These are phyloP conservation scores for Larix kaempferi DNA, from an alignment of 75 land plant species.

Conservation along the genomic window DNA sequence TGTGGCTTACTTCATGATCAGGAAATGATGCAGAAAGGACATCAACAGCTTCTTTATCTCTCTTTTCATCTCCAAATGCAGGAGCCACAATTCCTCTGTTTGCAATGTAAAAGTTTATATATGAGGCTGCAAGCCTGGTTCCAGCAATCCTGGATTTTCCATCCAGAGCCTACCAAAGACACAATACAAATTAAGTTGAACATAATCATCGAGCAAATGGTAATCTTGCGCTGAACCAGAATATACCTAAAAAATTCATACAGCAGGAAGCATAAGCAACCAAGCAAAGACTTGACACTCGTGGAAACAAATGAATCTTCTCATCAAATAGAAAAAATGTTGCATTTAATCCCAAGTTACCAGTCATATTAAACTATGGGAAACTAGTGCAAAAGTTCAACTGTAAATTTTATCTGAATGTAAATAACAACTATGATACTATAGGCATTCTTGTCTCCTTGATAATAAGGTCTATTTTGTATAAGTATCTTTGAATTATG, in stretches of 20 bases:
- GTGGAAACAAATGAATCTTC: neutral
- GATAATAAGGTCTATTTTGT: neutral
- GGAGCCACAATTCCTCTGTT: slow-evolving; percentile 83
- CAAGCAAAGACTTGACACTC: neutral
- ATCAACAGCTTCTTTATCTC: slow-evolving; percentile 69
- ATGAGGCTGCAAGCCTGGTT: slow-evolving; percentile 88
- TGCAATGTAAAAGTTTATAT: slow-evolving; percentile 90
- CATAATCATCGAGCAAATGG: neutral
- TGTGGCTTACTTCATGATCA: slow-evolving; percentile 52
- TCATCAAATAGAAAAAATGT: neutral
- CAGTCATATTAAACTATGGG: neutral
- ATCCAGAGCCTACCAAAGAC: slow-evolving; percentile 33
- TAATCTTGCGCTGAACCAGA: neutral
- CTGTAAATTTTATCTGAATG: neutral
- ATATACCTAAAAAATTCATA: neutral
- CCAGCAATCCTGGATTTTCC: slow-evolving; percentile 64
- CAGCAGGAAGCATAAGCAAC: neutral
- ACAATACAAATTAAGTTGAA: neutral
- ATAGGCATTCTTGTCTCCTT: neutral
- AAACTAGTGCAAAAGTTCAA: neutral
- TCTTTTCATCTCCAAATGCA: slow-evolving; percentile 73
- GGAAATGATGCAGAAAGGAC: slow-evolving; percentile 68
- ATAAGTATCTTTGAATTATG: neutral
- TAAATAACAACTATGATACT: neutral
- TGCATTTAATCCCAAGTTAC: neutral